Percentiles rank a stretch among this genome's conserved stretches.
Evolutionary conservation across 495 filamentous ascomycete species (phyloP).

Genomic region (Lasiosphaeriaceae sp.): DNA sequence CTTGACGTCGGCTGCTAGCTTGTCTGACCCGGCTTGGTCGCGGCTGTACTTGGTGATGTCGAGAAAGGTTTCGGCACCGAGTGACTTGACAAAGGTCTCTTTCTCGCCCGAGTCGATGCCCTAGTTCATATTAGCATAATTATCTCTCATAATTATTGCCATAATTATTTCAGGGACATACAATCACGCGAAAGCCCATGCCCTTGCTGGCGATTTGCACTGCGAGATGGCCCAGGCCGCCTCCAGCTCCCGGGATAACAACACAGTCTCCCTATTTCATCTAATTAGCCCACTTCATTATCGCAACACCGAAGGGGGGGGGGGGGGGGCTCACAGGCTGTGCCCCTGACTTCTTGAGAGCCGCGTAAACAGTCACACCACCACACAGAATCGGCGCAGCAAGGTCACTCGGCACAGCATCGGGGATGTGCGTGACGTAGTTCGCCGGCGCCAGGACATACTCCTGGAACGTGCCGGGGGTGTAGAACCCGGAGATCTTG

Average conservation of each 20-base stretch:
- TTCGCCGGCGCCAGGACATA: conserved; percentile 61
- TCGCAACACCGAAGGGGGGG: neutral
- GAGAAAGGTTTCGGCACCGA: conserved; percentile 66
- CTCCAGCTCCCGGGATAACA: conserved; percentile 64
- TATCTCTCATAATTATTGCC: no score
- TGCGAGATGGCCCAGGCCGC: conserved; percentile 63
- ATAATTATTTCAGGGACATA: no score
- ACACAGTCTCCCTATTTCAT: conserved; percentile 53
- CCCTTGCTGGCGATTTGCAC: conserved; percentile 59
- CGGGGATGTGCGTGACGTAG: conserved; percentile 69
- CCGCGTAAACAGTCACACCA: conserved; percentile 56
- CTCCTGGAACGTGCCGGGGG: conserved; percentile 69
- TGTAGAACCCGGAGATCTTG: conserved; percentile 48
- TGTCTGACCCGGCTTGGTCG: conserved; percentile 27
- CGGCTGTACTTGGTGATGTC: conserved; percentile 55
- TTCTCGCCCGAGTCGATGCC: conserved; percentile 66
- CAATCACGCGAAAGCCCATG: conserved; percentile 64
- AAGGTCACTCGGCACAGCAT: conserved; percentile 49
- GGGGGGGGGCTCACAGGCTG: conserved; percentile 23
- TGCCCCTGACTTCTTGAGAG: conserved; percentile 55
- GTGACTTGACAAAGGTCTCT: conserved; percentile 52
- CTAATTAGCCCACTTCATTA: neutral
- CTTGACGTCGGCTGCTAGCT: conserved; percentile 49
- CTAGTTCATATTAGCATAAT: conserved; percentile 30
- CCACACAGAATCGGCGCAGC: conserved; percentile 66